Evolutionary conservation across 1,139 yeast species (phyloP).

Genomic region (Scheffersomyces parashehatae): DNA sequence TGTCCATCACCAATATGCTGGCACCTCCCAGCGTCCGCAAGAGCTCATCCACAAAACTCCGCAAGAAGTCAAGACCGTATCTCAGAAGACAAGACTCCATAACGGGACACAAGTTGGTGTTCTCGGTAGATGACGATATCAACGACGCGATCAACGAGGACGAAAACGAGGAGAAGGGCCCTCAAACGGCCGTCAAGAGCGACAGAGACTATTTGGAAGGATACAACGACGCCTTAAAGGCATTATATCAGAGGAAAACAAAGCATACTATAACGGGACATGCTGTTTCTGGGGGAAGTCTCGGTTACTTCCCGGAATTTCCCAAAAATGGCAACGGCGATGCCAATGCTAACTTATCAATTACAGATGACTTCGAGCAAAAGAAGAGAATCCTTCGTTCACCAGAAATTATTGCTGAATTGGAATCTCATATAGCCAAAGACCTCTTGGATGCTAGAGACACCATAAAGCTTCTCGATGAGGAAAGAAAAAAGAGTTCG

Average conservation of each 20-base stretch:
- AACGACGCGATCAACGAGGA: conserved; percentile 42
- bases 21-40: conserved; percentile 12
- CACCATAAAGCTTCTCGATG: background rate
- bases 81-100: conserved; percentile 23
- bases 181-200: conserved; percentile 17
- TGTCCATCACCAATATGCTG: conserved; percentile 8
- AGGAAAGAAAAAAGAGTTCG: background rate
- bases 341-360: background rate
- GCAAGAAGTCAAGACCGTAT: conserved; percentile 23
- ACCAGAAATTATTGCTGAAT: background rate
- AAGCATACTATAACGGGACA: conserved; percentile 1
- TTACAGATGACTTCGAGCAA: conserved; percentile 1
- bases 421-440: background rate
- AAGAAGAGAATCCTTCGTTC: background rate
- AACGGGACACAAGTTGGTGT: conserved; percentile 40
- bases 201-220: conserved; percentile 72
- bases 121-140: conserved; percentile 74
- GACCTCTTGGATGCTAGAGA: background rate
- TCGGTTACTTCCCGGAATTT: conserved; percentile 12
- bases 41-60: conserved; percentile 11
- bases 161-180: conserved; percentile 46
- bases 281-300: background rate
- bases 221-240: conserved; percentile 65
- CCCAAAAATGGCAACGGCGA: conserved; percentile 1
- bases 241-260: conserved; percentile 26